Conservation (phyloP, 1,284 basidiomycete genomes). For the Ustanciosporium gigantosporum region DNA sequence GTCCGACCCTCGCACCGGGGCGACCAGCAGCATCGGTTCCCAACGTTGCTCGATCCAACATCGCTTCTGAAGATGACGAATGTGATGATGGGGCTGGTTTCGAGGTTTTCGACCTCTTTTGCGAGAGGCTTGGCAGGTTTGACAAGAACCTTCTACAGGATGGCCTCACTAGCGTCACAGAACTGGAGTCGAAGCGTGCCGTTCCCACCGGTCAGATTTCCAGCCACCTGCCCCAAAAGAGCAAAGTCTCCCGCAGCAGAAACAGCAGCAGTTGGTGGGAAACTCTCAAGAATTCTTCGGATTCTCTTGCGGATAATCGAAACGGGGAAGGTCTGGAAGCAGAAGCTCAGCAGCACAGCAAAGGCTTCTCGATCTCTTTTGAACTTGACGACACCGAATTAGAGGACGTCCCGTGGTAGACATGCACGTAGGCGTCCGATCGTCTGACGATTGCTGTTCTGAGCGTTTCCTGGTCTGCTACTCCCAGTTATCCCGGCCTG, state of each 20-base stretch:
- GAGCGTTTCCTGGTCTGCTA: no score
- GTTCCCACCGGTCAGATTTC: background rate
- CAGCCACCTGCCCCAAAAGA: background rate
- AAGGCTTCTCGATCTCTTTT: background rate
- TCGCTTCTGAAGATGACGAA: slow-evolving; percentile 14
- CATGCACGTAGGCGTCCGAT: no score
- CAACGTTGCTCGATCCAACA: background rate
- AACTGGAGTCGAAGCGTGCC: slow-evolving; percentile 10
- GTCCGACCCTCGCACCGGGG: slow-evolving; percentile 1
- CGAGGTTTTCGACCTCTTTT: slow-evolving; percentile 40
- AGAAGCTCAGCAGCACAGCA: background rate
- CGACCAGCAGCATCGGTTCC: slow-evolving; percentile 14
- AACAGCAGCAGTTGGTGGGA: slow-evolving; percentile 3
- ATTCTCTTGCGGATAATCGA: background rate
- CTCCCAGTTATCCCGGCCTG: no score
- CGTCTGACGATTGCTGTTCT: no score
- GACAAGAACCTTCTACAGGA: slow-evolving; percentile 18
- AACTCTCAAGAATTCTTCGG: background rate
- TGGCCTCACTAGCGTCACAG: slow-evolving; percentile 21
- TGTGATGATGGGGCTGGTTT: slow-evolving; percentile 35
- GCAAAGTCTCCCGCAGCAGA: background rate
- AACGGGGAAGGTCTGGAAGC: background rate
- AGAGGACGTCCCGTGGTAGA: slow-evolving; percentile 18
- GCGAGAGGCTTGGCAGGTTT: slow-evolving; percentile 30
- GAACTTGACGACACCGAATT: slow-evolving; percentile 4